Evolutionary conservation across 768 basidiomycete species (phyloP).

Genomic region (Imleria badia): DNA sequence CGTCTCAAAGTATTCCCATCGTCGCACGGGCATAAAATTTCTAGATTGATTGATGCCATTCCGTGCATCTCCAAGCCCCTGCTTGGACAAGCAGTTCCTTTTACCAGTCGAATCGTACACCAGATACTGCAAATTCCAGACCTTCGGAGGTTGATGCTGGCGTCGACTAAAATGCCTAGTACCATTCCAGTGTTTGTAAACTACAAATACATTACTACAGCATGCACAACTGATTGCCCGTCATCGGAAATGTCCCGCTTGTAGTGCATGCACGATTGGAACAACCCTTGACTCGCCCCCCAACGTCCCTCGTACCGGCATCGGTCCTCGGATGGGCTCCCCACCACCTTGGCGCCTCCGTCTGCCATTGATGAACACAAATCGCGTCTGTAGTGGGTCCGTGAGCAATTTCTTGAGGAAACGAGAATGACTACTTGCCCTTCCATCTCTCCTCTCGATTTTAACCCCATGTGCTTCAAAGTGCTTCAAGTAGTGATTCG

Average conservation of each 20-base stretch:
- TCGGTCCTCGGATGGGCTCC: conserved; percentile 19
- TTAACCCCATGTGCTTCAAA: conserved; percentile 20
- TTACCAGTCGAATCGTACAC: neutral
- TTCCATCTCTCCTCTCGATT: conserved; percentile 15
- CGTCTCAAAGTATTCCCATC: conserved; percentile 48
- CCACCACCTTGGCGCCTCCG: neutral
- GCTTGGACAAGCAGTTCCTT: neutral
- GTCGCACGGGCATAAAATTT: conserved; percentile 12
- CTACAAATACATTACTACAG: neutral
- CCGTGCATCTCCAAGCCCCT: neutral
- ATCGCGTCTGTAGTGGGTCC: conserved; percentile 9
- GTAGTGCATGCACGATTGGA: conserved; percentile 23
- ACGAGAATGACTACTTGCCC: conserved; percentile 9
- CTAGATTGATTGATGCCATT: neutral
- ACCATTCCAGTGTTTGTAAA: neutral
- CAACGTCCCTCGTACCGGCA: conserved; percentile 23
- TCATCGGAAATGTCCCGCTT: conserved; percentile 4
- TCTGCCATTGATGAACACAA: conserved; percentile 7
- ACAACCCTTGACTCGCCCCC: conserved; percentile 26
- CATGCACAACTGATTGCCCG: neutral
- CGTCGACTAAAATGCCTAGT: neutral
- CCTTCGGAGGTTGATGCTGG: neutral
- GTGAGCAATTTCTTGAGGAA: neutral
- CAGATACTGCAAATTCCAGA: neutral
- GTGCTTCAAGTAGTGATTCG: conserved; percentile 28